These are phyloP conservation scores for Trichoderma simmonsii DNA, from an alignment of 2,329 filamentous ascomycete genomes.

Conservation along the genomic window DNA sequence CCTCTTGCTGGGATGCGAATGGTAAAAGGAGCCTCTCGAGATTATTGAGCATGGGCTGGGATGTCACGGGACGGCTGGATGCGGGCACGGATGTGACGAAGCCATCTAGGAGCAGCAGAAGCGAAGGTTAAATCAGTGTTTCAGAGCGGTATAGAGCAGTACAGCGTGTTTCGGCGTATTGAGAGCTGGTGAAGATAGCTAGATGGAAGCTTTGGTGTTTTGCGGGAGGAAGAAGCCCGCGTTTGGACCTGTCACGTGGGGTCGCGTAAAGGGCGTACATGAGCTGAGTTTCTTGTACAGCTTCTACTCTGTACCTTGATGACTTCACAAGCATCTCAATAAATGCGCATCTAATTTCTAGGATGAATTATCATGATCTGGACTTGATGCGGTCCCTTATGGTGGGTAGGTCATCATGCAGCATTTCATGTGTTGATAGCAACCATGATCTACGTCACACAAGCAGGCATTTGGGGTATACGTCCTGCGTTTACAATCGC, in stretches of 20 bases:
- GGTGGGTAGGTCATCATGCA: not conserved
- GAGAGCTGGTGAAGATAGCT: not conserved
- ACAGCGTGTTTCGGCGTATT: not conserved
- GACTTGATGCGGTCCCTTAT: not conserved
- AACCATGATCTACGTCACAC: not conserved
- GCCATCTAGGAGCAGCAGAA: constrained; percentile 5
- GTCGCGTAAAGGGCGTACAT: not conserved
- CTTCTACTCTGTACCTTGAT: not conserved
- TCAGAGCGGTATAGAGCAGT: not conserved
- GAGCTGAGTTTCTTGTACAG: not conserved
- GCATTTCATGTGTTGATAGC: not conserved
- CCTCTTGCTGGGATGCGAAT: not conserved
- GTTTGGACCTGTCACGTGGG: not conserved
- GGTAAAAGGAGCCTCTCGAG: not conserved
- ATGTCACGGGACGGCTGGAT: constrained; percentile 2
- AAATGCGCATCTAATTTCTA: not conserved
- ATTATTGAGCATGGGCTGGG: not conserved
- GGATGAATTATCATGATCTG: not conserved
- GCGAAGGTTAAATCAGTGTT: not conserved
- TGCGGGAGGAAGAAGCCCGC: not conserved
- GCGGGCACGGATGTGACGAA: constrained; percentile 1
- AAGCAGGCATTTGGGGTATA: not conserved
- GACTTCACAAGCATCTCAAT: not conserved
- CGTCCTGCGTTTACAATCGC: not conserved
- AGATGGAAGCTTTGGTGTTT: not conserved